Base-by-base conservation (phyloP, 208 protist species). In the Leishmania mexicana region DNA sequence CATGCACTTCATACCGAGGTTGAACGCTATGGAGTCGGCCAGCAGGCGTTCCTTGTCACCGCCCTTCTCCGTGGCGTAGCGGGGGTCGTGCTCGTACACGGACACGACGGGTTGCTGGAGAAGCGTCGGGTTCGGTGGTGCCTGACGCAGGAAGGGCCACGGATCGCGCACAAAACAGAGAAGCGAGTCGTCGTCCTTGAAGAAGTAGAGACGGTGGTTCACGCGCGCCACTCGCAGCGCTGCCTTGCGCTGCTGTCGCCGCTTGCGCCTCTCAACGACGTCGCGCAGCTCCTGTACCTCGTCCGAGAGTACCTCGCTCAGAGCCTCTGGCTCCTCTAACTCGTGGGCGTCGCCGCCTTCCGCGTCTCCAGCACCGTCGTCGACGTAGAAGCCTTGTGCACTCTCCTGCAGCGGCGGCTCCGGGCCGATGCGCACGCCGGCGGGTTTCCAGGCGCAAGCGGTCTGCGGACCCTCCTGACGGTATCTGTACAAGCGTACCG, bases 21-120 rank as follows among this genome's bases (percentile, higher is more conserved):
- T 97, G 81, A 88, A 89, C 11, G 95, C 95, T 40, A 96, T 65
- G 35, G 91, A 91, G 85, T 97, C 89, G 2, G 93, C 91, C 35
- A 93, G 76, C 51, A 78, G 75, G 76, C 95, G 90, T 64, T 83
- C n/a, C 87, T 95, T 96, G 15, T 47, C 67, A 17, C 81, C 83
- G 17, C 49, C 38, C 2, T 76, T 71, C 53, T 80, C 85, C 40
- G 79, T 65, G 40, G 51, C 79, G 65, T 68, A 81, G 45, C 80
- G 81, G 40, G n/a, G 64, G 42, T 84, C 80, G 21, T 84, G 80
- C 77, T 92, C 89, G 75, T 85, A 91, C 42, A 95, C 83, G 35
- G 88, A 40, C 13, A 93, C 81, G 5, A 90, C 85, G 2, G 90
- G 84, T 49, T 78, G 70, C 57, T 71, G 51, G 31, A 74, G 53